A percentile compares a stretch with the other conserved stretches of the same genome.
phyloP scores from a whole-genome alignment of 352 stramenopile genomes.

The Globisporangium radiosum region DNA sequence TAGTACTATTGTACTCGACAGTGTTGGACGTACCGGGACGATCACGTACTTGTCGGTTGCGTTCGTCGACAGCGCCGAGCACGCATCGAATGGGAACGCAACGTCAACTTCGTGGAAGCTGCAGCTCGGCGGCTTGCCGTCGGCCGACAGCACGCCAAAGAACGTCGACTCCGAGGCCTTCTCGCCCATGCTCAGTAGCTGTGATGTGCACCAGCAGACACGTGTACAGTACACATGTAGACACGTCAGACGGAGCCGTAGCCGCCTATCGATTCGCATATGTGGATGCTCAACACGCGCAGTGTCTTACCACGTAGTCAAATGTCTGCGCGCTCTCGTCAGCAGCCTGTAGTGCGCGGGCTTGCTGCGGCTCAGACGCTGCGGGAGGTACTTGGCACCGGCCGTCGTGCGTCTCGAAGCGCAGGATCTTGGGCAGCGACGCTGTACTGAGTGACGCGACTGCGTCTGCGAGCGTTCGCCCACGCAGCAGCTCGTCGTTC shows the following conservation, averaged over 20 bases:
- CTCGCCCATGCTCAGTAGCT: conserved; percentile 41
- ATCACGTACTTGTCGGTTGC: conserved; percentile 51
- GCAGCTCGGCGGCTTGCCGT: conserved; percentile 48
- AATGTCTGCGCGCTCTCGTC: not conserved
- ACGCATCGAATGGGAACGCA: conserved; percentile 48
- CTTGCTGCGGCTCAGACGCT: not conserved
- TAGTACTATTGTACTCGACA: no score
- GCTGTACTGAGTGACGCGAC: conserved; percentile 34
- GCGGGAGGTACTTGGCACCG: conserved; percentile 17
- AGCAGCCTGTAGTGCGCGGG: no score
- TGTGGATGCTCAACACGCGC: no score
- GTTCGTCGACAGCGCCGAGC: conserved; percentile 32
- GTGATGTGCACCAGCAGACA: not conserved
- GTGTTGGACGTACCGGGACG: conserved; percentile 30
- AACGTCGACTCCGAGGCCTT: conserved; percentile 37
- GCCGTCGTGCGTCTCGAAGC: conserved; percentile 48
- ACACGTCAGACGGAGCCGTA: no score
- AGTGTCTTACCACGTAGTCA: not conserved
- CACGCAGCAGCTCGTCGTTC: conserved; percentile 40
- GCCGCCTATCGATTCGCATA: no score
- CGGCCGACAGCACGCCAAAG: conserved; percentile 51
- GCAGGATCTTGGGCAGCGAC: conserved; percentile 38
- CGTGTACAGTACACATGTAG: no score
- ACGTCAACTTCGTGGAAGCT: conserved; percentile 44
- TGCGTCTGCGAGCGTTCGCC: conserved; percentile 25